phyloP scores from a whole-genome alignment of 768 basidiomycete genomes.

The Boletus vinaceobasis region DNA sequence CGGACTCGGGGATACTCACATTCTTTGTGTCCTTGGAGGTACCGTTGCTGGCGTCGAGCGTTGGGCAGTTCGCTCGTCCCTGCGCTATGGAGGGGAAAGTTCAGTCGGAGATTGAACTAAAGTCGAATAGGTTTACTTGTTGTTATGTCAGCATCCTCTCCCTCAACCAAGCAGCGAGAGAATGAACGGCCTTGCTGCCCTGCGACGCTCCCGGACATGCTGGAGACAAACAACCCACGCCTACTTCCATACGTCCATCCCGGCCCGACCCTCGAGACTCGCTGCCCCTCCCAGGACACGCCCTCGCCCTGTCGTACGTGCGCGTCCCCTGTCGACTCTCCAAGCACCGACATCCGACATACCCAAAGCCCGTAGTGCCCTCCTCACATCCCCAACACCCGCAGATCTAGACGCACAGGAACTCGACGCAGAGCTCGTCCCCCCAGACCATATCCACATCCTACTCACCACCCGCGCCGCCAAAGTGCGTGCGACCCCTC shows the following conservation, averaged over 20 bases:
- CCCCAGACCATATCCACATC: conserved; percentile 50
- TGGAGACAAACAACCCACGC: not conserved
- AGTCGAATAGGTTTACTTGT: not conserved
- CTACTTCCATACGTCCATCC: not conserved
- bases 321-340: not conserved
- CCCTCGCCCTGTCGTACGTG: not conserved
- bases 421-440: conserved; percentile 57
- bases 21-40: conserved; percentile 15
- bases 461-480: conserved; percentile 72
- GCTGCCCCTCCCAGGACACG: not conserved
- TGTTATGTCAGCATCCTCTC: too few species aligned
- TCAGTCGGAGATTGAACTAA: conserved; percentile 17
- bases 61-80: not conserved
- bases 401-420: conserved; percentile 59
- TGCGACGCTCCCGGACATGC: not conserved
- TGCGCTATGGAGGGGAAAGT: not conserved
- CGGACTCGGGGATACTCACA: conserved; percentile 15
- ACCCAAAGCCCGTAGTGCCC: conserved; percentile 45
- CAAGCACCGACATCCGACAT: conserved; percentile 28
- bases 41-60: conserved; percentile 20
- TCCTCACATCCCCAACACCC: conserved; percentile 49
- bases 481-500: conserved; percentile 44
- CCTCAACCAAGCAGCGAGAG: not conserved
- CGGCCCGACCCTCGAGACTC: not conserved
- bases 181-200: not conserved